Evolutionary conservation across 108 stramenopile species (phyloP), one percentile per base, ranked within the genome.

Genomic region (Seminavis robusta): DNA sequence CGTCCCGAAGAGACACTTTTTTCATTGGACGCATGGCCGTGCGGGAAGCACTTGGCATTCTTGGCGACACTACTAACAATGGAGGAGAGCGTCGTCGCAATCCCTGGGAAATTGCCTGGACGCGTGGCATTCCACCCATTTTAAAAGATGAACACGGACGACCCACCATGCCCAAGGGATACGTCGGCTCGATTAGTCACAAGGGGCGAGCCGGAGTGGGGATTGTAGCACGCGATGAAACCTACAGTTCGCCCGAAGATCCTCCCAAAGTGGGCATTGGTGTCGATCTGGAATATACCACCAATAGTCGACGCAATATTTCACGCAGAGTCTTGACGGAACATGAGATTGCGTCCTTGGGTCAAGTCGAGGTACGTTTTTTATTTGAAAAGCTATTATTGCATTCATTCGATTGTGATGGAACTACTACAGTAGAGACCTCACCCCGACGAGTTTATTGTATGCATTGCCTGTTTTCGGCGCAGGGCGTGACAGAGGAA

Each of bases 1-100:
- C 59, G 7, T 34, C 19, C 8, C 43, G 68, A 23, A 55, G 67
- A 20, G 47, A 63, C 8, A 72, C 85, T 7, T 87, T 86, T 58
- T 87, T 80, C 56, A 46, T 89, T 31, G 91, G 91, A 33, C 79
- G 91, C 33, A 44, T 89, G 54, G 87, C 91, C 5, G 57, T 93
- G 64, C 80, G 91, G 0, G 50, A 48, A 17, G 78, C 86, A 0
- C 41, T 93, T 20, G 49, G 57, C 15, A 47, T 34, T 15, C 21
- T 51, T 29, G 26, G 44, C 15, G 32, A 29, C 17, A 45, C 40
- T 42, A 33, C 15, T n/a, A 13, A 2, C 21, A 34, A 40, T 46
- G 59, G 38, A 16, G 23, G 15, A n/a, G n/a, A n/a, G n/a, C n/a
- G 15, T 21, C 43, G 10, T 16, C 2, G 3, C 2, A n/a, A 28